phyloP scores from a whole-genome alignment of 2,329 filamentous ascomycete species.

The Diaporthe ilicicola region DNA sequence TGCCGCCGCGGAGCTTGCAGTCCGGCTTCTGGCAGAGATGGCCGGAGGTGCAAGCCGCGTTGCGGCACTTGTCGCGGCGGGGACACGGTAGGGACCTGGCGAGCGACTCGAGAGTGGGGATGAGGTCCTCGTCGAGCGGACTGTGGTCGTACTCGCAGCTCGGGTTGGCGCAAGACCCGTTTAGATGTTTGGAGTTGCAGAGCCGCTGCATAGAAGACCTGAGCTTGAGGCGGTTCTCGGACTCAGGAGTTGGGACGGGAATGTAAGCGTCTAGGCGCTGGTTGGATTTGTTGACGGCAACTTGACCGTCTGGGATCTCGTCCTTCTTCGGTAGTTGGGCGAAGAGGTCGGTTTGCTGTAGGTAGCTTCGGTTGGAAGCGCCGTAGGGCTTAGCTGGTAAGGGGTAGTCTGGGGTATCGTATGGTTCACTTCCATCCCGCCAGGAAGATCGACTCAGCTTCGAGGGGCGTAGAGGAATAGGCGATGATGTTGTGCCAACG shows the following conservation, averaged over 20 bases:
- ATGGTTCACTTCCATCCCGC: constrained; percentile 22
- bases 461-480: not conserved
- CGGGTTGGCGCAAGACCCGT: constrained; percentile 38
- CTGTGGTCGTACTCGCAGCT: constrained; percentile 43
- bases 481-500: constrained; percentile 20
- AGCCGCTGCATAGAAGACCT: constrained; percentile 37
- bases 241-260: constrained; percentile 32
- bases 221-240: constrained; percentile 36
- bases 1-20: constrained; percentile 44
- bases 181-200: constrained; percentile 29
- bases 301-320: constrained; percentile 39
- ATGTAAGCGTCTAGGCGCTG: constrained; percentile 43
- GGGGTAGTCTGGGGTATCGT: constrained; percentile 26
- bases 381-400: constrained; percentile 11
- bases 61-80: constrained; percentile 40
- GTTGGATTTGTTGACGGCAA: constrained; percentile 40
- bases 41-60: constrained; percentile 39
- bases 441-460: constrained; percentile 18
- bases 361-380: constrained; percentile 18
- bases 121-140: constrained; percentile 38
- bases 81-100: constrained; percentile 42
- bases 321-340: constrained; percentile 37
- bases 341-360: constrained; percentile 22
- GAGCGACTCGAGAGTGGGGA: constrained; percentile 39
- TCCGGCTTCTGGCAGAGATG: constrained; percentile 45